A percentile compares a stretch with the other conserved stretches of the same genome.
Conservation (phyloP, 139 green algal species). For the Ostreobium quekettii region DNA sequence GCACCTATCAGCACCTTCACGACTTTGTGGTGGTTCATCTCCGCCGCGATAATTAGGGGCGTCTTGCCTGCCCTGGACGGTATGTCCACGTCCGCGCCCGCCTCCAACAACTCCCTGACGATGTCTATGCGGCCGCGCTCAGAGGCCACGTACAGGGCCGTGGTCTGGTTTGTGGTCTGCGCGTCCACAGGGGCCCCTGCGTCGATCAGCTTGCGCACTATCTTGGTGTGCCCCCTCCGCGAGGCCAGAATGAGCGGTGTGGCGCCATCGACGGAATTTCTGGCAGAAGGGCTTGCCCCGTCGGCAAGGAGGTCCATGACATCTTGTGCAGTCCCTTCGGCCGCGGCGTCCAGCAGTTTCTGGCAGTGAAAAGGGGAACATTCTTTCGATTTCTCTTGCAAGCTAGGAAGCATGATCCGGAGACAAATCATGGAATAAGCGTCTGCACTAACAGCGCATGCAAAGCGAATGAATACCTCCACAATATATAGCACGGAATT, state of each 20-base stretch:
- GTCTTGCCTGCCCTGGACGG: background rate
- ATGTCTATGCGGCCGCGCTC: too few species aligned
- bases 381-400: too few species aligned
- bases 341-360: too few species aligned
- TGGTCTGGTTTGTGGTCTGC: background rate
- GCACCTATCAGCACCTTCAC: background rate
- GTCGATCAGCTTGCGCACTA: constrained; percentile 1
- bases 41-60: constrained; percentile 1
- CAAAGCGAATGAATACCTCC: too few species aligned
- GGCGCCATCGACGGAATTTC: background rate
- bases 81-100: constrained; percentile 1
- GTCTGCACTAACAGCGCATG: too few species aligned
- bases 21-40: background rate
- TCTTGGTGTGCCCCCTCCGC: background rate
- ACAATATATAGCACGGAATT: too few species aligned
- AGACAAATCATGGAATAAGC: too few species aligned
- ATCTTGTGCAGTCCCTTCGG: too few species aligned
- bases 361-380: too few species aligned
- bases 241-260: constrained; percentile 12
- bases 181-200: constrained; percentile 8
- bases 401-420: too few species aligned
- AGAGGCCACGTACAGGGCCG: constrained; percentile 11
- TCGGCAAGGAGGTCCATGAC: too few species aligned
- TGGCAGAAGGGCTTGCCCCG: background rate
- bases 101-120: too few species aligned